Conservation (phyloP, 1,284 basidiomycete species). For the Phenoliferia sp. region DNA sequence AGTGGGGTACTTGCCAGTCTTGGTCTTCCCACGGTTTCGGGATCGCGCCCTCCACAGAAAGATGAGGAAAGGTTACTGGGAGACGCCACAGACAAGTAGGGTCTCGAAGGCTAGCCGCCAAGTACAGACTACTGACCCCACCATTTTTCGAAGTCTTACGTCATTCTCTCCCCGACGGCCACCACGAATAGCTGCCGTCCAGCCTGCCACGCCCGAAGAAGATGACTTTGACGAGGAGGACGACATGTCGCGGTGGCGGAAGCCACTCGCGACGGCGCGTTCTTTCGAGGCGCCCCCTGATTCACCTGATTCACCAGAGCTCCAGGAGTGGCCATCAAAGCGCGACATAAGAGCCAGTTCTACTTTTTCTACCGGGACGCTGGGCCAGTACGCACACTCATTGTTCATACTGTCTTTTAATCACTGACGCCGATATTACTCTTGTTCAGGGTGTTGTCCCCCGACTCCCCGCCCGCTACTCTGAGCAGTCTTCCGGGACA, state of each 20-base stretch:
- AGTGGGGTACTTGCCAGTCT: background rate
- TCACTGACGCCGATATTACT: background rate
- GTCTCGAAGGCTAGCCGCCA: background rate
- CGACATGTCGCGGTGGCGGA: background rate
- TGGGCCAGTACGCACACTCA: background rate
- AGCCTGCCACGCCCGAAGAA: background rate
- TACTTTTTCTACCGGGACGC: background rate
- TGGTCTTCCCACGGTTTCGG: background rate
- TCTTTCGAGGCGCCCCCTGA: background rate
- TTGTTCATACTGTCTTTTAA: background rate
- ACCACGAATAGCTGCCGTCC: background rate
- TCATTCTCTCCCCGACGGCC: background rate
- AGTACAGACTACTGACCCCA: background rate
- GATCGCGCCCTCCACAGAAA: background rate
- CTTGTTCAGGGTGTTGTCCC: background rate
- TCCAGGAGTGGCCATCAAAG: background rate
- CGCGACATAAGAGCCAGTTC: background rate
- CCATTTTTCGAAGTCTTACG: background rate
- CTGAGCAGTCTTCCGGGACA: too few species aligned
- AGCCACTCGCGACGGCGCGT: background rate
- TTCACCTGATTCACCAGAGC: background rate
- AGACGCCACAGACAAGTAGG: background rate
- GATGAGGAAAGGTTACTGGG: too few species aligned
- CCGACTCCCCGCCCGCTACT: too few species aligned
- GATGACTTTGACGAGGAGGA: background rate